Conservation (phyloP, 805 yeast genomes). For the Wickerhamomyces pijperi region DNA sequence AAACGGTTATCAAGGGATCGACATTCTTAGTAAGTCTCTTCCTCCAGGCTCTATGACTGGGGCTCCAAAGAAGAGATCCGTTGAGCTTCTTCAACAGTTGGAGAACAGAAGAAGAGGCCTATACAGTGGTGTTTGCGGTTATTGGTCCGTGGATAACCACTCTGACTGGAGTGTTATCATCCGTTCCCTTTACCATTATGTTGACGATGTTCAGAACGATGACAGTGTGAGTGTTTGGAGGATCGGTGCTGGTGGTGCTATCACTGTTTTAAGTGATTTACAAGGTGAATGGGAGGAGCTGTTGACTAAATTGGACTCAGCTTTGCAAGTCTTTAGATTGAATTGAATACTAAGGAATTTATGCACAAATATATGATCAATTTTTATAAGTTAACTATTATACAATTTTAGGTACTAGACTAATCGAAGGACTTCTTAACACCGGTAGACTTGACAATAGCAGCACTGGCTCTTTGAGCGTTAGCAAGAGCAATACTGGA, state of each 20-base stretch:
- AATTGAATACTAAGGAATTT: too few relatives aligned
- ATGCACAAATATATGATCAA: too few relatives aligned
- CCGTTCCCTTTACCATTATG: slow-evolving; percentile 66
- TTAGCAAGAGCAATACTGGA: slow-evolving; percentile 81
- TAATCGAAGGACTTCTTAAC: slow-evolving; percentile 44
- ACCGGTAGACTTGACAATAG: slow-evolving; percentile 85
- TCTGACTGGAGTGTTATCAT: slow-evolving; percentile 97
- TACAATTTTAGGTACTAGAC: background rate
- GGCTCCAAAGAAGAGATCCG: slow-evolving; percentile 92
- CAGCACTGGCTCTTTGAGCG: slow-evolving; percentile 84
- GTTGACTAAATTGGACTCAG: slow-evolving; percentile 70
- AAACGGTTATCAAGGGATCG: slow-evolving; percentile 52
- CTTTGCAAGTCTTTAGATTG: slow-evolving; percentile 25
- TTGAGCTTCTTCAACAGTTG: slow-evolving; percentile 55
- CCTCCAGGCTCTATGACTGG: slow-evolving; percentile 99
- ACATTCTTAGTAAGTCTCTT: slow-evolving; percentile 62
- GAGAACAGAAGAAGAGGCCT: slow-evolving; percentile 49
- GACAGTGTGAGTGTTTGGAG: slow-evolving; percentile 44
- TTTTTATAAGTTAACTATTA: too few relatives aligned
- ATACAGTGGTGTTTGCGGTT: slow-evolving; percentile 92
- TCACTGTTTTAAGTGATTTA: slow-evolving; percentile 77
- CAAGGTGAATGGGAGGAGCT: slow-evolving; percentile 90
- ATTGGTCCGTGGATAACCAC: slow-evolving; percentile 79
- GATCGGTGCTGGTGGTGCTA: slow-evolving; percentile 98
- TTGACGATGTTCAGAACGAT: slow-evolving; percentile 27